Percentiles rank a stretch among this genome's conserved stretches.
Evolutionary conservation across 768 basidiomycete species (phyloP).

Genomic region (Tricholoma sp.): DNA sequence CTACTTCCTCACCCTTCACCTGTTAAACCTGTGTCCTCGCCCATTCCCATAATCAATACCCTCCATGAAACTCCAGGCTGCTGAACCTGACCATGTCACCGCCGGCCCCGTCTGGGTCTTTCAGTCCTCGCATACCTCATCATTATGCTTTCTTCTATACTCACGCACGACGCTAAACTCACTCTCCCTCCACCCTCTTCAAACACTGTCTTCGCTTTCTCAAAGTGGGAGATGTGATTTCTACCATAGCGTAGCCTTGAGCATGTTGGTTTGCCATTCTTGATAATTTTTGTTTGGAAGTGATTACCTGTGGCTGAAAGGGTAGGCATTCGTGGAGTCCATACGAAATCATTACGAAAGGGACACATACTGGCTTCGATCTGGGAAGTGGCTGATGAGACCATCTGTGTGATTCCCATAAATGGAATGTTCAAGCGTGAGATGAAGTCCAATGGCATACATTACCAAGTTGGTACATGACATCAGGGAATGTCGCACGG

Average conservation of each 20-base stretch:
- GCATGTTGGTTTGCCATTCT: conserved; percentile 38
- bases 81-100: conserved; percentile 55
- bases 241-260: conserved; percentile 63
- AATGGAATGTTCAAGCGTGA: background rate
- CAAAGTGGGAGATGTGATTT: conserved; percentile 62
- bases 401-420: conserved; percentile 30
- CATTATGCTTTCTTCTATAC: conserved; percentile 55
- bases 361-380: too few relatives aligned
- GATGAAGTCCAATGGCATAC: conserved; percentile 23
- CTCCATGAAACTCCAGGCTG: conserved; percentile 57
- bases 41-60: conserved; percentile 57
- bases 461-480: too few relatives aligned
- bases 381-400: too few relatives aligned
- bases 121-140: conserved; percentile 62
- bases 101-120: conserved; percentile 77
- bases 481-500: conserved; percentile 81
- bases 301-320: conserved; percentile 54
- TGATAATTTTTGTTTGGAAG: conserved; percentile 43
- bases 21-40: conserved; percentile 20
- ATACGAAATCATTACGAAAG: too few relatives aligned
- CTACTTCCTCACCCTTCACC: background rate
- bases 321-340: conserved; percentile 7
- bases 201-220: conserved; percentile 61
- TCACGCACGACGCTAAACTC: conserved; percentile 43
- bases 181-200: conserved; percentile 55